Percentiles rank a stretch among this genome's conserved stretches.
These are phyloP conservation scores for Oryza coarctata DNA, from an alignment of 176 grass and related monocot species.

Conservation along the genomic window DNA sequence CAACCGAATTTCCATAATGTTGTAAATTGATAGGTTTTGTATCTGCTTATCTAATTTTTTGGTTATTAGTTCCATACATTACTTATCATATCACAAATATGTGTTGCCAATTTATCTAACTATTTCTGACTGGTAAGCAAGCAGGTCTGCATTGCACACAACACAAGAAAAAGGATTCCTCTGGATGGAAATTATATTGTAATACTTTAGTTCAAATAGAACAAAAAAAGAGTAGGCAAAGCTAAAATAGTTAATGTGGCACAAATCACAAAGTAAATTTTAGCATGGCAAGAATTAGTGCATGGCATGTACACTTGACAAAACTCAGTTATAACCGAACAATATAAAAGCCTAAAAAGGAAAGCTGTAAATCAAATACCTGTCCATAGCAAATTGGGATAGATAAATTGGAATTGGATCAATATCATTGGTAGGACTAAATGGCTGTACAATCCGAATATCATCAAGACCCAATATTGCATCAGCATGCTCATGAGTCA, in stretches of 20 bases:
- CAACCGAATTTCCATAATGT: neutral
- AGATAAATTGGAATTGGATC: constrained; percentile 90
- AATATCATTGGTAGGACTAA: constrained; percentile 83
- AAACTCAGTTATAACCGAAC: neutral
- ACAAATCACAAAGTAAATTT: neutral
- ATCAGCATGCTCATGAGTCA: constrained; percentile 97
- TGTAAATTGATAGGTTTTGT: neutral
- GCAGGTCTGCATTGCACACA: neutral
- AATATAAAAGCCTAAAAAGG: neutral
- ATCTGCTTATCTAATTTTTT: neutral
- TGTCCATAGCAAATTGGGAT: constrained; percentile 80
- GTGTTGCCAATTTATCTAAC: neutral
- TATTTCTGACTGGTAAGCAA: neutral
- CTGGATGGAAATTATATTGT: neutral
- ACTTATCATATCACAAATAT: neutral
- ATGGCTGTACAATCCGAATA: constrained; percentile 73
- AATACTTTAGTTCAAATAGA: neutral
- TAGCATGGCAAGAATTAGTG: neutral
- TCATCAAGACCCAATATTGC: constrained; percentile 93
- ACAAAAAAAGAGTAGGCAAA: neutral
- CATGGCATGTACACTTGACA: neutral
- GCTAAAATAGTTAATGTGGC: neutral
- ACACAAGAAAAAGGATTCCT: neutral
- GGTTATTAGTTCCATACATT: neutral
- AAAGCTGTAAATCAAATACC: constrained; percentile 45